phyloP scores from a whole-genome alignment of 352 stramenopile species.

The Pythium scleroteichum region DNA sequence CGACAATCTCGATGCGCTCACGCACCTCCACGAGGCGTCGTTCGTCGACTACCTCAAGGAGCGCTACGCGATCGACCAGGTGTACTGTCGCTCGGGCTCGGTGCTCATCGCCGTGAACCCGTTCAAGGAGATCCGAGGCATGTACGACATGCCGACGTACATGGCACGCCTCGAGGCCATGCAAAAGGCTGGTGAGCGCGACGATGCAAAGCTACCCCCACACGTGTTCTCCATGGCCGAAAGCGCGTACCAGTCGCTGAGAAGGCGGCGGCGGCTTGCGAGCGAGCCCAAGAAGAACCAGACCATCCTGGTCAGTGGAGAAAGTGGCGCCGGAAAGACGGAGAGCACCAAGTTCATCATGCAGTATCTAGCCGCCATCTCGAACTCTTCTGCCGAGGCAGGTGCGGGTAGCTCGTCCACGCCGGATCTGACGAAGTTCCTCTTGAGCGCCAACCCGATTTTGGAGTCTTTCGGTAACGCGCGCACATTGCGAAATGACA shows the following conservation, averaged over 20 bases:
- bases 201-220: slow-evolving; percentile 42
- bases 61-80: slow-evolving; percentile 67
- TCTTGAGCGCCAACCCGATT: slow-evolving; percentile 89
- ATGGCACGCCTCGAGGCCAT: slow-evolving; percentile 26
- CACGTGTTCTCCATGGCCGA: slow-evolving; percentile 86
- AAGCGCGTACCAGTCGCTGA: slow-evolving; percentile 65
- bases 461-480: slow-evolving; percentile 91
- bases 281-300: slow-evolving; percentile 57
- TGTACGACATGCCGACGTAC: slow-evolving; percentile 62
- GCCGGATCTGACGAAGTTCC: slow-evolving; percentile 24
- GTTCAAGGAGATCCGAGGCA: slow-evolving; percentile 65
- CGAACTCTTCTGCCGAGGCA: slow-evolving; percentile 7
- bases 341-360: slow-evolving; percentile 92
- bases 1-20: slow-evolving; percentile 72
- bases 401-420: background rate
- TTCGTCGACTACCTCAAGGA: slow-evolving; percentile 81
- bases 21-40: slow-evolving; percentile 76
- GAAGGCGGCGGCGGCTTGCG: slow-evolving; percentile 31
- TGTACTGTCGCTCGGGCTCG: slow-evolving; percentile 74
- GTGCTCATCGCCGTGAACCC: slow-evolving; percentile 83
- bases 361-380: slow-evolving; percentile 79
- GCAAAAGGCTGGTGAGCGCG: slow-evolving; percentile 26
- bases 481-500: slow-evolving; percentile 86
- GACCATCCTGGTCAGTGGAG: slow-evolving; percentile 86
- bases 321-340: slow-evolving; percentile 87